Evolutionary conservation across 208 protist species (phyloP), one percentile per base, ranked within the genome.

Genomic region (Willaertia magna): DNA sequence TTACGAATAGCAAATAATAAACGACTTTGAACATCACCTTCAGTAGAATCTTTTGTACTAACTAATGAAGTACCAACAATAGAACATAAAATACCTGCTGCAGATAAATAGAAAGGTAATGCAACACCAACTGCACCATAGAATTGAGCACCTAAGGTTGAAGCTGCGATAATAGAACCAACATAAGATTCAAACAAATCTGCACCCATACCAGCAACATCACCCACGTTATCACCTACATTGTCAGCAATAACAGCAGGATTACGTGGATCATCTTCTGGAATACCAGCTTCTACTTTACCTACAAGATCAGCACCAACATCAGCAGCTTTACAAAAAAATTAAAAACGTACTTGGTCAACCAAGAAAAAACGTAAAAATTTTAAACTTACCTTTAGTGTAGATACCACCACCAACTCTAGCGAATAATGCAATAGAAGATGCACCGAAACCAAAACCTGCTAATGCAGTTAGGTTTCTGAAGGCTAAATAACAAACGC

Each of bases 161-260:
- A 4, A 7, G 93, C 91, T n/a, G 93, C 94, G 88, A 97, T 97
- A n/a, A 97, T 97, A 16, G 95, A 93, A 85, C 95, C 96, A 43
- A 95, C 96, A 88, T 95, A 97, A 85, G 94, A 97, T 48, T 97
- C 96, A 87, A 98, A 98, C 18, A 98, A 90, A 87, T 98, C 96
- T 51, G 95, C 96, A 43, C 95, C 95, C 91, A 95, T 96, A 49
- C 95, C 96, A 43, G 95, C 96, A 84, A 96, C 95, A 85, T 98
- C 96, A 44, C 96, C 96, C 26, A 96, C 96, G 89, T 98, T 98
- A 88, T 98, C 96, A 44, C 96, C 95, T 74, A 97, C 97, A 89
- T 95, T 96, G 88, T 98, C 95, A 22, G 96, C 96, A 88, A 98
- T 97, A 14, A 97, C 95, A 44, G 94, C 96, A 16, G 96, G 96